A percentile compares a stretch with the other conserved stretches of the same genome.
These are phyloP conservation scores for Eutypella sp. DNA, from an alignment of 2,329 filamentous ascomycete genomes.

Conservation along the genomic window DNA sequence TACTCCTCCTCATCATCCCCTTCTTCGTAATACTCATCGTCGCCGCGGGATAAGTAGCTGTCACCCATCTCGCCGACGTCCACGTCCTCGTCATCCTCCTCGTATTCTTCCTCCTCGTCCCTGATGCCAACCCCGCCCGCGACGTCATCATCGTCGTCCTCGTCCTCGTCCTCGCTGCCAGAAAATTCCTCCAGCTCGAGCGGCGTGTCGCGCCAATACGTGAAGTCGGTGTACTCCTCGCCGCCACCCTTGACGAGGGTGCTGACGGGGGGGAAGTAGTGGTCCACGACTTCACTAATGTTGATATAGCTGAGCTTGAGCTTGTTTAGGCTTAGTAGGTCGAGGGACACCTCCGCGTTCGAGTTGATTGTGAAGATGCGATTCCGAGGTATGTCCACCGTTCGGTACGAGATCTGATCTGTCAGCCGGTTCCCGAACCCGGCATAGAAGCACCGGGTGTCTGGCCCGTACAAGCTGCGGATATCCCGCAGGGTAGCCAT, in stretches of 20 bases:
- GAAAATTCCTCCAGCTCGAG: slow-evolving; percentile 86
- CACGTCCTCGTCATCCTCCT: slow-evolving; percentile 39
- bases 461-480: slow-evolving; percentile 74
- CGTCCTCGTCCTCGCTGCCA: slow-evolving; percentile 57
- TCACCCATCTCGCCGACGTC: slow-evolving; percentile 40
- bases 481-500: slow-evolving; percentile 98
- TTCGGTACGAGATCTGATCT: slow-evolving; percentile 92
- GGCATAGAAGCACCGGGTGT: slow-evolving; percentile 84
- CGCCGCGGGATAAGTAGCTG: slow-evolving; percentile 37
- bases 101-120: slow-evolving; percentile 32
- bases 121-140: slow-evolving; percentile 29
- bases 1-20: slow-evolving; percentile 36
- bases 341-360: slow-evolving; percentile 89
- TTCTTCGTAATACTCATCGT: slow-evolving; percentile 20
- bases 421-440: slow-evolving; percentile 96
- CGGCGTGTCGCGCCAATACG: slow-evolving; percentile 85
- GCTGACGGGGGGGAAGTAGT: slow-evolving; percentile 92
- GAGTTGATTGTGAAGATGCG: slow-evolving; percentile 99
- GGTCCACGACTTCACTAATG: slow-evolving; percentile 95
- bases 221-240: slow-evolving; percentile 95
- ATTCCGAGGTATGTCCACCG: slow-evolving; percentile 88
- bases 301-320: slow-evolving; percentile 96
- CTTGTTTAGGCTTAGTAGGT: slow-evolving; percentile 85
- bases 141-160: slow-evolving; percentile 23
- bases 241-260: slow-evolving; percentile 83